Base-by-base conservation (phyloP, 257 asterid species). In the Buddleja alternifolia region DNA sequence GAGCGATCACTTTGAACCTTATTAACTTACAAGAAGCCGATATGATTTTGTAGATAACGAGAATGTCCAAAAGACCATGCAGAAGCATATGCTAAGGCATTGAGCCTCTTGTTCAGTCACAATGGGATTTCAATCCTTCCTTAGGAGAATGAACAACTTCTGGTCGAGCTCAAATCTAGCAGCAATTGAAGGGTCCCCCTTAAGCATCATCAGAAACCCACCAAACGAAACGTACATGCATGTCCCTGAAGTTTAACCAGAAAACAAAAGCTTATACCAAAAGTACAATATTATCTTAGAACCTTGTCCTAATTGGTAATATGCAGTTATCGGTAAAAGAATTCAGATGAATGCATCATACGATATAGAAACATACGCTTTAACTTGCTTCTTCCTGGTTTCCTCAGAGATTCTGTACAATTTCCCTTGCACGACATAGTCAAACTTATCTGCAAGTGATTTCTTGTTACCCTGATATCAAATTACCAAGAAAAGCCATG, bases 351-450 rank as follows among this genome's bases (percentile, higher is more conserved):
- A 56, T 41, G 14, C 6, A 17, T 4, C 8, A 23, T 9, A 40
- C 10, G 44, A 24, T 3, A 62, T 16, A 42, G 45, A 72, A 62
- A 77, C 96, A 0, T 88, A 90, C 98, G 95, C 96, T 86, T 85
- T 88, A 29, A 76, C 84, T 24, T 83, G 88, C 74, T 75, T 73
- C 44, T 81, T 79, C 37, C 74, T 72, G 24, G 84, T 73, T 63
- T 88, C 91, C 81, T 93, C 98, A 0, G 93, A 80, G 73, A 93
- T 84, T 73, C 86, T 86, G 84, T 93, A 90, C 56, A 93, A 62
- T 72, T 90, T 93, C 53, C 98, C 98, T 61, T 86, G 97, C 97
- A 93, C 90, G 58, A 93, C 96, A 60, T 93, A 93, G 72, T 93
- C 98, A 25, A 81, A 92, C 76, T 86, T 78, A 72, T 93, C 98